Percentiles rank a stretch among this genome's conserved stretches.
phyloP scores from a whole-genome alignment of 1,139 yeast genomes.

The Yamadazyma songkhlaensis region DNA sequence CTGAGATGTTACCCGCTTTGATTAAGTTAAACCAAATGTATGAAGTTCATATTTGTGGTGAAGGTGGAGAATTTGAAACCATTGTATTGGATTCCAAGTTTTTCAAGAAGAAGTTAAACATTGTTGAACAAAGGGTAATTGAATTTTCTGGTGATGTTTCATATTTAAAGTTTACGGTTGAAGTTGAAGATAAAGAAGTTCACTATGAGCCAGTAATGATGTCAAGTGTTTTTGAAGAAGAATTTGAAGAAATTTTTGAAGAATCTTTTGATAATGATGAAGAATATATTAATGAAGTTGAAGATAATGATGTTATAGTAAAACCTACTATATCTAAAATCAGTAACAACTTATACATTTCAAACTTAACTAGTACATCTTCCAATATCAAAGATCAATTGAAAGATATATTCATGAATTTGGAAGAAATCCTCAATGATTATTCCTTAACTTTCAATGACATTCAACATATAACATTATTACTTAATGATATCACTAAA shows the following conservation, averaged over 20 bases:
- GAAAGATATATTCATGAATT: slow-evolving; percentile 41
- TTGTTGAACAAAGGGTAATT: slow-evolving; percentile 41
- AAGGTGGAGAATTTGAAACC: slow-evolving; percentile 97
- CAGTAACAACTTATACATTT: slow-evolving; percentile 34
- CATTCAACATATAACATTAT: slow-evolving; percentile 56
- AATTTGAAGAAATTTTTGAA: slow-evolving; percentile 25
- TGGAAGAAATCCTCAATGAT: slow-evolving; percentile 29
- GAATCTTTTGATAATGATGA: background rate
- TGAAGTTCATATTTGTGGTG: slow-evolving; percentile 94
- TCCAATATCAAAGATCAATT: slow-evolving; percentile 43
- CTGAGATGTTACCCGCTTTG: slow-evolving; percentile 59
- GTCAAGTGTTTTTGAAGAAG: slow-evolving; percentile 50
- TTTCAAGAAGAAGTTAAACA: slow-evolving; percentile 52
- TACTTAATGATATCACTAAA: slow-evolving; percentile 60
- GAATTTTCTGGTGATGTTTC: slow-evolving; percentile 57
- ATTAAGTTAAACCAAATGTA: slow-evolving; percentile 56
- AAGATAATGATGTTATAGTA: background rate
- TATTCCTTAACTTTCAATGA: slow-evolving; percentile 31
- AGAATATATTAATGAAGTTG: background rate
- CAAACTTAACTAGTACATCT: slow-evolving; percentile 40
- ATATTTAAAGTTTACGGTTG: slow-evolving; percentile 52
- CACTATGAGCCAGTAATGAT: slow-evolving; percentile 25
- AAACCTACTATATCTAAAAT: slow-evolving; percentile 5
- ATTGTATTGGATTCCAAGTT: slow-evolving; percentile 88
- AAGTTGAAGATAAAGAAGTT: slow-evolving; percentile 33